Conservation (phyloP, 495 filamentous ascomycete species). For the Tuber microsphaerosporum region DNA sequence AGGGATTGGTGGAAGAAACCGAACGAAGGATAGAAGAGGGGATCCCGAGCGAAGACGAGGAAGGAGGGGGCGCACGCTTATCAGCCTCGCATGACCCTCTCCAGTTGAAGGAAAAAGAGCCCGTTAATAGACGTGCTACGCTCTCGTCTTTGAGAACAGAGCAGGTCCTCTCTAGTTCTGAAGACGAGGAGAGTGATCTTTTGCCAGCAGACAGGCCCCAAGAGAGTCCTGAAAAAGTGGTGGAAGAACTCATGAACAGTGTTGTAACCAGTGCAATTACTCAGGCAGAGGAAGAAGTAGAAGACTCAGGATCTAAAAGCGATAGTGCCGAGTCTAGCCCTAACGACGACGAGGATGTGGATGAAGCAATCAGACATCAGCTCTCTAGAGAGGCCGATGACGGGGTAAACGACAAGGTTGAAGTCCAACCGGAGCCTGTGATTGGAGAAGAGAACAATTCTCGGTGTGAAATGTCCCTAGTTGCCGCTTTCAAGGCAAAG, state of each 20-base stretch:
- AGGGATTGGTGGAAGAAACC: neutral
- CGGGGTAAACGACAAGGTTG: neutral
- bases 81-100: slow-evolving; percentile 1
- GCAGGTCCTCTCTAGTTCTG: neutral
- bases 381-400: neutral
- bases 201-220: neutral
- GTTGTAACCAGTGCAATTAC: neutral
- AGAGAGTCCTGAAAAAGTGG: neutral
- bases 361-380: neutral
- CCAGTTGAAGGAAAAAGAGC: neutral
- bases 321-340: neutral
- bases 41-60: neutral
- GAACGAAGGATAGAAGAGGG: neutral
- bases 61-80: neutral
- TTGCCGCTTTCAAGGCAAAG: neutral
- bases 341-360: neutral
- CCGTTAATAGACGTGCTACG: neutral
- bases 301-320: neutral
- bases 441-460: neutral
- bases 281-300: neutral
- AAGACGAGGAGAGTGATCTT: neutral
- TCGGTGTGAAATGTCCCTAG: neutral
- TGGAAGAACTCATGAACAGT: neutral
- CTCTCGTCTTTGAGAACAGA: neutral
- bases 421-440: neutral